These are phyloP conservation scores for Neopestalotiopsis sp. DNA, from an alignment of 2,329 filamentous ascomycete species.

Conservation along the genomic window DNA sequence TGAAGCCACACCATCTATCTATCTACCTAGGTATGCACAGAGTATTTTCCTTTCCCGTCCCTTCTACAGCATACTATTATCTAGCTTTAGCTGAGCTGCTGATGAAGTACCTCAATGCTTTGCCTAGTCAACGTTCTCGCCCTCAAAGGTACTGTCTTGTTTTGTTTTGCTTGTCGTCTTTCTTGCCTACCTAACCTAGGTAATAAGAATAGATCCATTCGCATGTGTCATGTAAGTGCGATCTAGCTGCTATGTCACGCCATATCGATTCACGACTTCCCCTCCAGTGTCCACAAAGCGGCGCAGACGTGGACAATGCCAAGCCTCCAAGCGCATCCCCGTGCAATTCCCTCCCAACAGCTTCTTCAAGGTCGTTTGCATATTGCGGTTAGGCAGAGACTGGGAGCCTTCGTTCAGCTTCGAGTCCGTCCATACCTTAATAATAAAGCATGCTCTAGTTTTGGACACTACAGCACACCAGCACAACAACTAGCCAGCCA, in stretches of 20 bases:
- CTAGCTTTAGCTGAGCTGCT: no score
- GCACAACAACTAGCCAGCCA: neutral
- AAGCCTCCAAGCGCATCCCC: neutral
- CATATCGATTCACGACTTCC: conserved; percentile 1
- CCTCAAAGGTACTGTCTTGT: neutral
- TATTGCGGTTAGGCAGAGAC: neutral
- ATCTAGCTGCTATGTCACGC: neutral
- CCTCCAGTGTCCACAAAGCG: neutral
- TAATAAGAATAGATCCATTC: neutral
- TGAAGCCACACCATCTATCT: no score
- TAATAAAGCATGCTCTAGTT: neutral
- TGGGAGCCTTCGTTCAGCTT: no score
- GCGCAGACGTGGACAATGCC: neutral
- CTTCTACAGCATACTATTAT: no score
- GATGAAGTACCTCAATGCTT: no score
- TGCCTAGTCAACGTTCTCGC: neutral
- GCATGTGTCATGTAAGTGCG: conserved; percentile 1
- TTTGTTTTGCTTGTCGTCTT: neutral
- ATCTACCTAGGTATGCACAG: no score
- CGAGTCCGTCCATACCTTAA: no score
- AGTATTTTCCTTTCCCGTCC: no score
- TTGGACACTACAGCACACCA: neutral
- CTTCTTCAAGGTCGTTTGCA: neutral
- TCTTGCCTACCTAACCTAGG: neutral
- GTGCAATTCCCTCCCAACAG: neutral